A percentile compares a stretch with the other conserved stretches of the same genome.
Conservation (phyloP, 2,329 filamentous ascomycete species). For the Fusarium papillatum region DNA sequence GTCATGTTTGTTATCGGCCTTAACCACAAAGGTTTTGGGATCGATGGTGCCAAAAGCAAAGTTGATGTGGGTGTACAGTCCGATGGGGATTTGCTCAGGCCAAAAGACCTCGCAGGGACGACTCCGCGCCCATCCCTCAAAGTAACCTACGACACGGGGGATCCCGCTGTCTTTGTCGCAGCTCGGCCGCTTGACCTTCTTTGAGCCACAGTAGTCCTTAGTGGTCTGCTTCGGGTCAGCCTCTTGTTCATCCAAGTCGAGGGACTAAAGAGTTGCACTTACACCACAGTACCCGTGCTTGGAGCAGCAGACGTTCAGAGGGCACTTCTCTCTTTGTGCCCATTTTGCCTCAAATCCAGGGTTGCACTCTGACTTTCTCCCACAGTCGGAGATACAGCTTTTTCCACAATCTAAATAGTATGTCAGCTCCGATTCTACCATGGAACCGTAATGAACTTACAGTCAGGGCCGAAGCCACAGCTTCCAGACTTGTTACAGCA, state of each 20-base stretch:
- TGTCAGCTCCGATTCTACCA: background rate
- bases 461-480: constrained; percentile 23
- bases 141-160: constrained; percentile 22
- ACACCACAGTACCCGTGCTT: constrained; percentile 27
- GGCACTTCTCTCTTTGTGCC: constrained; percentile 4
- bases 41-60: constrained; percentile 27
- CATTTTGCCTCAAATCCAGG: constrained; percentile 7
- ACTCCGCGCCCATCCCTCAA: constrained; percentile 8
- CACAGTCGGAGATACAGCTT: constrained; percentile 10
- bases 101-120: constrained; percentile 9
- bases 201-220: constrained; percentile 12
- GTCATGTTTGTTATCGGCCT: background rate
- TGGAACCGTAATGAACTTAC: constrained; percentile 1
- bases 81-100: constrained; percentile 18
- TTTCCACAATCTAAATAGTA: constrained; percentile 2
- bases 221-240: constrained; percentile 1
- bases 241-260: background rate
- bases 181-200: constrained; percentile 6
- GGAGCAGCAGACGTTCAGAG: constrained; percentile 23
- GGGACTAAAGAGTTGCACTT: background rate
- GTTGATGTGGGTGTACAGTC: constrained; percentile 26
- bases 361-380: constrained; percentile 20
- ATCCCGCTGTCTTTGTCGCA: background rate
- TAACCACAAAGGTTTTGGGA: background rate
- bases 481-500: constrained; percentile 18